Percentiles rank a stretch among this genome's conserved stretches.
Evolutionary conservation across 2,329 filamentous ascomycete genomes (phyloP).

Genomic region (Phialophora tarda): DNA sequence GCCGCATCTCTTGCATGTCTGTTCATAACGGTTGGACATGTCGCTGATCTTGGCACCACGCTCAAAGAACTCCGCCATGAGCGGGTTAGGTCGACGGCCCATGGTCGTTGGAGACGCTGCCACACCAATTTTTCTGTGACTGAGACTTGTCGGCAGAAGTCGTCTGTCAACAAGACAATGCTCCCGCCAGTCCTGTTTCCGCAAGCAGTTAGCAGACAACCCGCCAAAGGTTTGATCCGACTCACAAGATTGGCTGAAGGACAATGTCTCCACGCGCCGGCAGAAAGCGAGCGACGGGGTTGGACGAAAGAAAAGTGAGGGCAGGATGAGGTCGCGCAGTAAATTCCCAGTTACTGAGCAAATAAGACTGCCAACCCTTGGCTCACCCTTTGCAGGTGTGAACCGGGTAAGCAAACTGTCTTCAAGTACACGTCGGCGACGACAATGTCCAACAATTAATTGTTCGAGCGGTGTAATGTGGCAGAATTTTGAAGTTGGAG

Average conservation of each 20-base stretch:
- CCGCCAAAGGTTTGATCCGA: slow-evolving; percentile 2
- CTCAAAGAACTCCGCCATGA: slow-evolving; percentile 88
- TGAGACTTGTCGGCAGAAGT: background rate
- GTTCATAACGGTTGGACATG: slow-evolving; percentile 87
- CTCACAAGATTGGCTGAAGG: slow-evolving; percentile 22
- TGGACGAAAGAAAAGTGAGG: background rate
- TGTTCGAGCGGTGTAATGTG: background rate
- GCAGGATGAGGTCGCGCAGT: slow-evolving; percentile 10
- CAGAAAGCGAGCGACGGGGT: slow-evolving; percentile 8
- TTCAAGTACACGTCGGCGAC: background rate
- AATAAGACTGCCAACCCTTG: background rate
- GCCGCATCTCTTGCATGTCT: slow-evolving; percentile 86
- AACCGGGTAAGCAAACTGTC: background rate
- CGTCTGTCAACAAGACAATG: background rate
- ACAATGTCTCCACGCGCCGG: slow-evolving; percentile 12
- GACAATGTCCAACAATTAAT: background rate
- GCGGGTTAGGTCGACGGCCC: slow-evolving; percentile 81
- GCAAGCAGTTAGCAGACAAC: slow-evolving; percentile 25
- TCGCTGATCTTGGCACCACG: slow-evolving; percentile 85
- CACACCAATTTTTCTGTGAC: background rate
- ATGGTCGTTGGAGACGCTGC: slow-evolving; percentile 54
- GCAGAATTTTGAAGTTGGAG: background rate
- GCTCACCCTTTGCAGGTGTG: background rate
- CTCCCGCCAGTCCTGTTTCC: background rate
- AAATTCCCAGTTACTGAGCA: background rate